Percentiles rank a stretch among this genome's conserved stretches.
Conservation (phyloP, 2,329 filamentous ascomycete species). For the Paraphaeosphaeria sporulosa region DNA sequence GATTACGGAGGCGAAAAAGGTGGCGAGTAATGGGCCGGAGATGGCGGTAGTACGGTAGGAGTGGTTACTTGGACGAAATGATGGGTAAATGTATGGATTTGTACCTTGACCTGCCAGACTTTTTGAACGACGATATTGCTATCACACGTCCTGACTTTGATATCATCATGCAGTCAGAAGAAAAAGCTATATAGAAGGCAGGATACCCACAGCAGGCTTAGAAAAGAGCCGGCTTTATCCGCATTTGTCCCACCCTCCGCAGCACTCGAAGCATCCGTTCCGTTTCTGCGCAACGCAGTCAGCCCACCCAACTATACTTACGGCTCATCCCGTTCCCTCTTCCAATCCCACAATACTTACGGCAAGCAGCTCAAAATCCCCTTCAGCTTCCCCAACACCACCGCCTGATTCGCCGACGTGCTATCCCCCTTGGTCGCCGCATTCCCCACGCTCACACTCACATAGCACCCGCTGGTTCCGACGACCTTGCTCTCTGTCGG, state of each 20-base stretch:
- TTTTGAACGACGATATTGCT: no score
- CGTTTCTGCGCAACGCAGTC: not conserved
- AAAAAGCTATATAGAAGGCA: not conserved
- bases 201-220: not conserved
- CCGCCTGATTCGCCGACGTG: slow-evolving; percentile 1
- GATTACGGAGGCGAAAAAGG: slow-evolving; percentile 65
- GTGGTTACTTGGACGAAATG: not conserved
- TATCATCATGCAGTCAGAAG: not conserved
- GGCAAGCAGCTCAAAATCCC: slow-evolving; percentile 3
- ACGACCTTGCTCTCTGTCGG: not conserved
- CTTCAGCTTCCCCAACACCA: slow-evolving; percentile 2
- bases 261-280: not conserved
- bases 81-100: not conserved
- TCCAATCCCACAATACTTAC: not conserved
- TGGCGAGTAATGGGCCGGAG: slow-evolving; percentile 29
- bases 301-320: not conserved
- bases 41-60: slow-evolving; percentile 26
- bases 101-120: not conserved
- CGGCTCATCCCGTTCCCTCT: no score
- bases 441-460: slow-evolving; percentile 1
- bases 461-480: slow-evolving; percentile 1
- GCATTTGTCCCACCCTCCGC: not conserved
- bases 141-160: not conserved
- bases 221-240: not conserved
- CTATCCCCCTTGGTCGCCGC: slow-evolving; percentile 2